Conservation (phyloP, 2,329 filamentous ascomycete genomes). For the Xylaria sp. region DNA sequence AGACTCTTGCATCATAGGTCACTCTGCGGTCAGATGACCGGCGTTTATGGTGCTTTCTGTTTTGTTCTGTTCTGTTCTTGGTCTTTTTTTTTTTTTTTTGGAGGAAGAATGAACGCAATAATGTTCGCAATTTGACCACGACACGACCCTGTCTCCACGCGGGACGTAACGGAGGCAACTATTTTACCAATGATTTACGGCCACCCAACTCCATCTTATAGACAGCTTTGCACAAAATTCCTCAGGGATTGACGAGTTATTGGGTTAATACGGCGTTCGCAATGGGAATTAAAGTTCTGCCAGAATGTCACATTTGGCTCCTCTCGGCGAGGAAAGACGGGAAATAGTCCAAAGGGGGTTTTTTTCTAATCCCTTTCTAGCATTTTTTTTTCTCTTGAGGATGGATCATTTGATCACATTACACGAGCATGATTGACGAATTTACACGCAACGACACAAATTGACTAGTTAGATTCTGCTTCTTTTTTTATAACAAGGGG, state of each 20-base stretch:
- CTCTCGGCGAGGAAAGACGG: background rate
- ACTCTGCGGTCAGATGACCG: constrained; percentile 25
- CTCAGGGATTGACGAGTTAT: constrained; percentile 33
- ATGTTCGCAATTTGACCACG: constrained; percentile 13
- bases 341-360: background rate
- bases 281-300: constrained; percentile 19
- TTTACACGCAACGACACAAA: background rate
- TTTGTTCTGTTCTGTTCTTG: no score
- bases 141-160: constrained; percentile 24
- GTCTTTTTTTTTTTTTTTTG: background rate
- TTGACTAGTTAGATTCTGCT: constrained; percentile 7
- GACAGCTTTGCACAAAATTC: constrained; percentile 30
- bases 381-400: constrained; percentile 11
- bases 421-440: constrained; percentile 24
- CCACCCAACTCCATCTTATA: constrained; percentile 29
- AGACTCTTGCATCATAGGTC: constrained; percentile 39
- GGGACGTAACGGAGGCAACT: constrained; percentile 28
- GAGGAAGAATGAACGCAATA: background rate
- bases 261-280: constrained; percentile 29
- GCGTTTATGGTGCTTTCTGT: constrained; percentile 24
- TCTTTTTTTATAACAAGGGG: background rate
- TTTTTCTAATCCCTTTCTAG: constrained; percentile 7
- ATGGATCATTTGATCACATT: constrained; percentile 23
- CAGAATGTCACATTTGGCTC: constrained; percentile 23
- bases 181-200: constrained; percentile 28